A percentile compares a stretch with the other conserved stretches of the same genome.
Conservation (phyloP, 2,329 filamentous ascomycete genomes). For the Alternaria solani region DNA sequence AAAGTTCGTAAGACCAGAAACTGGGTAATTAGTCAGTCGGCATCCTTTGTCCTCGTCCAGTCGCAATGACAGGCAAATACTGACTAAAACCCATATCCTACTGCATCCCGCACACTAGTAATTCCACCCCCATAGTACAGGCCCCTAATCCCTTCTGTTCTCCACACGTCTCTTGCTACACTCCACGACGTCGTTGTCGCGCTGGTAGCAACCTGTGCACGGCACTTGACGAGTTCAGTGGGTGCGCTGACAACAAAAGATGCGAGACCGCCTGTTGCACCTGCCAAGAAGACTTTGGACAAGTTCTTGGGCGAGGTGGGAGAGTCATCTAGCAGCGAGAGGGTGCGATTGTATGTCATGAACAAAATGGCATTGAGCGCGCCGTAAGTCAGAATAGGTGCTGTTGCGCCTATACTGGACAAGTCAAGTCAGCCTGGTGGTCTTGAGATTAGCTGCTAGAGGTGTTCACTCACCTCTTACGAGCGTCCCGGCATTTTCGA, state of each 20-base stretch:
- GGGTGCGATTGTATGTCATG: constrained; percentile 86
- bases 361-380: constrained; percentile 91
- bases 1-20: constrained; percentile 90
- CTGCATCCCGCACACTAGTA: constrained; percentile 81
- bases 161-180: constrained; percentile 69
- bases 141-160: constrained; percentile 68
- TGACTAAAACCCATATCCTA: constrained; percentile 95
- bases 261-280: constrained; percentile 80
- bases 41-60: not conserved
- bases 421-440: constrained; percentile 11
- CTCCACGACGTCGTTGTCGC: constrained; percentile 62
- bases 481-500: constrained; percentile 48
- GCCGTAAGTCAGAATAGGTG: constrained; percentile 88
- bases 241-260: constrained; percentile 88
- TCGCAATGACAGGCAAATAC: constrained; percentile 27
- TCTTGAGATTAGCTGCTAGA: not conserved
- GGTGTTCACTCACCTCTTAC: constrained; percentile 42
- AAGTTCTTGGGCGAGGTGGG: constrained; percentile 55
- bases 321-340: constrained; percentile 63
- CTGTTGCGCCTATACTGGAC: constrained; percentile 70
- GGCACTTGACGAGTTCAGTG: constrained; percentile 90
- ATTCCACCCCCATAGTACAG: constrained; percentile 83
- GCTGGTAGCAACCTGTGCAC: constrained; percentile 71
- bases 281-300: constrained; percentile 77
- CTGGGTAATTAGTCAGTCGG: constrained; percentile 45